A percentile compares a stretch with the other conserved stretches of the same genome.
Evolutionary conservation across 2,329 filamentous ascomycete species (phyloP).

Genomic region (Escovopsis sp.): DNA sequence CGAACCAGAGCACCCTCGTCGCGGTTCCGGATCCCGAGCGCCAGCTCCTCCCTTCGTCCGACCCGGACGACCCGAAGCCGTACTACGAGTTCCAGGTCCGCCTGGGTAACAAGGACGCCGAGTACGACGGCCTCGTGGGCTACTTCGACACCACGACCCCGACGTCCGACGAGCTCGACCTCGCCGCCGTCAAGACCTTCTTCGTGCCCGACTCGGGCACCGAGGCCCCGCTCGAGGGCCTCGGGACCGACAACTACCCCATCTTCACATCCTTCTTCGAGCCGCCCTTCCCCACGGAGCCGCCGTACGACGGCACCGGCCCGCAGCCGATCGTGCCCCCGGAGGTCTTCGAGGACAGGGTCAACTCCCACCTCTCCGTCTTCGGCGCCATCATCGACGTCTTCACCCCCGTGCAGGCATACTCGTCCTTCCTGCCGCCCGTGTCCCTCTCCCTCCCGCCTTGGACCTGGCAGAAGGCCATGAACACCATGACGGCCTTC

Average conservation of each 20-base stretch:
- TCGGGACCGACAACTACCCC: conserved; percentile 11
- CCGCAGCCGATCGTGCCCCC: background rate
- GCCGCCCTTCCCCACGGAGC: conserved; percentile 2
- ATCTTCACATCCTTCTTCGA: conserved; percentile 13
- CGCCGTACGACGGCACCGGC: background rate
- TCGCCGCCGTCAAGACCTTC: conserved; percentile 14
- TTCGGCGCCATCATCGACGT: conserved; percentile 23
- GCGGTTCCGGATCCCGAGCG: background rate
- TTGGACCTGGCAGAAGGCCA: conserved; percentile 23
- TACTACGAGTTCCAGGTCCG: conserved; percentile 22
- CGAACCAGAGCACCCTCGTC: conserved; percentile 10
- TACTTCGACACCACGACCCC: conserved; percentile 18
- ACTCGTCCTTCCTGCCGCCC: conserved; percentile 19
- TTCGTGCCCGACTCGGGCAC: conserved; percentile 7
- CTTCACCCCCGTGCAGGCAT: conserved; percentile 21
- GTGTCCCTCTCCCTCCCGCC: conserved; percentile 14
- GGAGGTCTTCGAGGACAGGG: conserved; percentile 1
- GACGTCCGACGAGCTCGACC: conserved; percentile 8
- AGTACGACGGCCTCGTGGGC: conserved; percentile 24
- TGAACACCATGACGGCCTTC: conserved; percentile 25
- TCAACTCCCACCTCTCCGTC: conserved; percentile 7
- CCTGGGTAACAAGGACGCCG: conserved; percentile 17
- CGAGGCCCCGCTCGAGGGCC: conserved; percentile 3
- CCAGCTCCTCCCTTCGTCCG: background rate
- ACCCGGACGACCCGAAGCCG: background rate